Percentiles rank a stretch among this genome's conserved stretches.
phyloP scores from a whole-genome alignment of 2,329 filamentous ascomycete species.

The Bipolaris sorokiniana region DNA sequence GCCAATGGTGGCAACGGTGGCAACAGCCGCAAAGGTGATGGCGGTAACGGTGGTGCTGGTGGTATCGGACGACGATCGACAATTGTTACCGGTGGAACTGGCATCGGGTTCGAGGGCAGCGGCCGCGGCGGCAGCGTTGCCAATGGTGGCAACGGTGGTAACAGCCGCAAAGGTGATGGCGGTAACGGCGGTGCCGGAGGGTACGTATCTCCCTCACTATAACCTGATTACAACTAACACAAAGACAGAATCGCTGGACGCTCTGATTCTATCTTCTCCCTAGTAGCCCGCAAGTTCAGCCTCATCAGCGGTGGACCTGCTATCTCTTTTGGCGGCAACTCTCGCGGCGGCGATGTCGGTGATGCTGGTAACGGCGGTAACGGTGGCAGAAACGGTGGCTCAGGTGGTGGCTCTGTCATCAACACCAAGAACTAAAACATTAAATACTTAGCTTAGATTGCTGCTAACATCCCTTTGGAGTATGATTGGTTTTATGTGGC shows the following conservation, averaged over 20 bases:
- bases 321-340: background rate
- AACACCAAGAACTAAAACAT: background rate
- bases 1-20: background rate
- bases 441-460: background rate
- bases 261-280: background rate
- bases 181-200: background rate
- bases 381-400: background rate
- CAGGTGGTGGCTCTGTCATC: background rate
- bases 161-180: background rate
- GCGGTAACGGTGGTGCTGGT: background rate
- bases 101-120: background rate
- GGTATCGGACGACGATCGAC: background rate
- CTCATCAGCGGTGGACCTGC: background rate
- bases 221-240: background rate
- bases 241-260: background rate
- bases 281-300: background rate
- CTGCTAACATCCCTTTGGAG: background rate
- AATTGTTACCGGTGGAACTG: background rate
- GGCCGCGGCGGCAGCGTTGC: background rate
- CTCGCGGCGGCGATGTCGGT: background rate
- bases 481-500: background rate
- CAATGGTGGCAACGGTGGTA: background rate
- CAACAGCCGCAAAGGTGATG: background rate
- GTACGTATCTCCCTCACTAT: background rate
- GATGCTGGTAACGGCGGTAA: background rate